phyloP scores from a whole-genome alignment of 805 yeast species.

The Yamadazyma insecticola region DNA sequence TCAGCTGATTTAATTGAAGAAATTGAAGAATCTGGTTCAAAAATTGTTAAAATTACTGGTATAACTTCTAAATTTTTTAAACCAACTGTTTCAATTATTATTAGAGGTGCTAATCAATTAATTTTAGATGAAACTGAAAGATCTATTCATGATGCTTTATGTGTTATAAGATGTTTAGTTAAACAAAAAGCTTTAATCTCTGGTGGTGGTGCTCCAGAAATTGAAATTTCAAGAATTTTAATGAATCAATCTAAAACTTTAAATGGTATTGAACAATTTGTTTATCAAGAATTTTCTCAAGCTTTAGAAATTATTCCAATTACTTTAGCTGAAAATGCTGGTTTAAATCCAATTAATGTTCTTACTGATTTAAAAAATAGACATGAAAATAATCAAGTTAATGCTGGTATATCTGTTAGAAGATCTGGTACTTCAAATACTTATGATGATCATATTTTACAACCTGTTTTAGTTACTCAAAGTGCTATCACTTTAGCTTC shows the following conservation, averaged over 20 bases:
- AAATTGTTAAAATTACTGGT: slow-evolving; percentile 83
- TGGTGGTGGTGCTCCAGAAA: slow-evolving; percentile 99
- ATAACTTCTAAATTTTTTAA: slow-evolving; percentile 48
- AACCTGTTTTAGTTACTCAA: slow-evolving; percentile 91
- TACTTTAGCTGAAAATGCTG: slow-evolving; percentile 93
- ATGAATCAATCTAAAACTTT: slow-evolving; percentile 65
- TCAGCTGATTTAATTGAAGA: slow-evolving; percentile 91
- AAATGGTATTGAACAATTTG: slow-evolving; percentile 84
- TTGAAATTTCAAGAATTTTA: slow-evolving; percentile 76
- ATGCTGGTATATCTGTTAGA: slow-evolving; percentile 95
- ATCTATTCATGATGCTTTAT: slow-evolving; percentile 93
- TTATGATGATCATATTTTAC: slow-evolving; percentile 89
- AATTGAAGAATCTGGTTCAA: slow-evolving; percentile 83
- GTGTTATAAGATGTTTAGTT: slow-evolving; percentile 86
- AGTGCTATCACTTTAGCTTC: slow-evolving; percentile 93
- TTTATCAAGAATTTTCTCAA: slow-evolving; percentile 87
- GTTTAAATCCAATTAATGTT: slow-evolving; percentile 83
- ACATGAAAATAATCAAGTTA: slow-evolving; percentile 85
- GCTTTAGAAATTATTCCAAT: slow-evolving; percentile 93
- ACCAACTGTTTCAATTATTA: slow-evolving; percentile 81
- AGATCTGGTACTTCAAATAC: slow-evolving; percentile 91
- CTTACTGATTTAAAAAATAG: slow-evolving; percentile 88
- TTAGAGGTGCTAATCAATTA: slow-evolving; percentile 91
- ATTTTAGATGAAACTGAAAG: slow-evolving; percentile 95
- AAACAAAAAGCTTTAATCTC: slow-evolving; percentile 88